phyloP scores from a whole-genome alignment of 2,329 filamentous ascomycete genomes.

The Cercospora sp. region DNA sequence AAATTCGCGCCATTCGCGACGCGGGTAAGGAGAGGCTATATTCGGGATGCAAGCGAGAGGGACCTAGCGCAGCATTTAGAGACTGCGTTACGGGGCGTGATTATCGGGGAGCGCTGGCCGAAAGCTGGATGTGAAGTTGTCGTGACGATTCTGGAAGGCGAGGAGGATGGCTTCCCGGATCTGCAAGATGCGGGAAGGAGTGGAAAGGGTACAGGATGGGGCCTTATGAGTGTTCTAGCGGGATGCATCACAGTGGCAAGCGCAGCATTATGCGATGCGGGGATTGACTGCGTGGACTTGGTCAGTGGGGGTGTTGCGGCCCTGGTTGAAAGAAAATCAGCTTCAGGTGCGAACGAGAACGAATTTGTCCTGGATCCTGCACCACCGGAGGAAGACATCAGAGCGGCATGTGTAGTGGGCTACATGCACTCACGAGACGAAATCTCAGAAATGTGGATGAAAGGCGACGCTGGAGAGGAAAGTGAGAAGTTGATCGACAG shows the following conservation, averaged over 20 bases:
- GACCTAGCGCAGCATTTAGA: conserved; percentile 90
- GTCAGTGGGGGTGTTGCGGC: conserved; percentile 88
- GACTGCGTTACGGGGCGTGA: conserved; percentile 80
- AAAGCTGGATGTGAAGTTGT: conserved; percentile 97
- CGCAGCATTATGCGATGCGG: conserved; percentile 88
- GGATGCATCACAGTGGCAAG: conserved; percentile 93
- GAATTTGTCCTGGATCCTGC: conserved; percentile 74
- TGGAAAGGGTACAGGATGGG: conserved; percentile 61
- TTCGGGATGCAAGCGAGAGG: conserved; percentile 80
- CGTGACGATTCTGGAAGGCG: conserved; percentile 88
- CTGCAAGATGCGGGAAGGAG: background rate
- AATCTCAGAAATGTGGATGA: conserved; percentile 92
- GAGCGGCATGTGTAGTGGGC: conserved; percentile 84
- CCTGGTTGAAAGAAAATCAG: conserved; percentile 53
- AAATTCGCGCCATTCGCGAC: conserved; percentile 97
- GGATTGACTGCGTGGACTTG: conserved; percentile 91
- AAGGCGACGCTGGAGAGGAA: conserved; percentile 60
- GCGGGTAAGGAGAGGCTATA: conserved; percentile 75
- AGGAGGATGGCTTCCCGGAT: conserved; percentile 62
- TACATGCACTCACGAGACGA: conserved; percentile 87
- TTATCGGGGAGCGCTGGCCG: conserved; percentile 95
- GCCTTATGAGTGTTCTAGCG: conserved; percentile 85
- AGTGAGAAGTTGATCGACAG: conserved; percentile 60
- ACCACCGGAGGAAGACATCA: conserved; percentile 70
- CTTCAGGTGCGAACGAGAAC: conserved; percentile 20